A percentile compares a stretch with the other conserved stretches of the same genome.
These are phyloP conservation scores for Diaporthe vaccinii DNA, from an alignment of 2,329 filamentous ascomycete genomes.

Conservation along the genomic window DNA sequence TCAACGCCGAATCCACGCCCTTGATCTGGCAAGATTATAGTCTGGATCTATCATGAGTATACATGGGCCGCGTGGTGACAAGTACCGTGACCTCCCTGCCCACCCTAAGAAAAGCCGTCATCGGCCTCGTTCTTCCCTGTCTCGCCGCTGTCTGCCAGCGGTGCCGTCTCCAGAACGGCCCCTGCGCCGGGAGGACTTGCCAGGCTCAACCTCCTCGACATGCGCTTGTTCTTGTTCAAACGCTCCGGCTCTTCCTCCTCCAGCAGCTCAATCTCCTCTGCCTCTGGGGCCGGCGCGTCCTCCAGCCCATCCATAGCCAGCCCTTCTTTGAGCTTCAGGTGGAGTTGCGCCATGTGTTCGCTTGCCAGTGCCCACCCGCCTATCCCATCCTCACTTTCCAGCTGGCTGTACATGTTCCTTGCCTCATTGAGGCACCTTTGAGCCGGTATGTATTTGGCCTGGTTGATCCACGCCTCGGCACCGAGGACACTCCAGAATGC, in stretches of 20 bases:
- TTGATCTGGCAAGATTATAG: conserved; percentile 29
- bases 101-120: conserved; percentile 48
- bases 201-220: conserved; percentile 68
- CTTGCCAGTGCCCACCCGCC: conserved; percentile 64
- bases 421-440: conserved; percentile 83
- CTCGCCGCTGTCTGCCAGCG: conserved; percentile 40
- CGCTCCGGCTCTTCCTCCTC: conserved; percentile 69
- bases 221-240: conserved; percentile 59
- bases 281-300: conserved; percentile 46
- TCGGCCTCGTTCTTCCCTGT: conserved; percentile 33
- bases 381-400: conserved; percentile 65
- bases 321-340: conserved; percentile 63
- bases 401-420: conserved; percentile 64
- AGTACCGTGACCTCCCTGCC: neutral
- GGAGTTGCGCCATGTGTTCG: conserved; percentile 65
- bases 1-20: conserved; percentile 16
- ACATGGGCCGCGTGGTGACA: conserved; percentile 26
- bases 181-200: conserved; percentile 54
- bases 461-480: conserved; percentile 84
- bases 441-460: conserved; percentile 83
- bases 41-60: conserved; percentile 38
- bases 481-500: conserved; percentile 90
- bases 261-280: conserved; percentile 56
- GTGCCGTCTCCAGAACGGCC: conserved; percentile 50
- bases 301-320: conserved; percentile 52